These are phyloP conservation scores for Saussurea involucrata DNA, from an alignment of 129 eudicot species.

Conservation along the genomic window DNA sequence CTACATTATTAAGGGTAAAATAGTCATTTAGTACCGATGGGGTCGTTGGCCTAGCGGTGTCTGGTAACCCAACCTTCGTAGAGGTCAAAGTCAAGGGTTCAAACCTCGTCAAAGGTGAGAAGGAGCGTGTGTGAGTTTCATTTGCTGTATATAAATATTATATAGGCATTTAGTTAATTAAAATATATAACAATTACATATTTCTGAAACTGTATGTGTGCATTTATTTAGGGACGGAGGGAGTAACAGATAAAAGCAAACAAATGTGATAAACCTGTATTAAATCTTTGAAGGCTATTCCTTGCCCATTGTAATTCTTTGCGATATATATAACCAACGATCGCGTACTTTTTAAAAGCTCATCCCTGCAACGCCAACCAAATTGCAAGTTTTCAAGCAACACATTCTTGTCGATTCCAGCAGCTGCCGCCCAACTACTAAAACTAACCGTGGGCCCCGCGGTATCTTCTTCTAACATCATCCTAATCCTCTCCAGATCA, in stretches of 20 bases:
- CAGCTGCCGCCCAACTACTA: constrained; percentile 81
- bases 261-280: constrained; percentile 53
- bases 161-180: background rate
- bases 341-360: constrained; percentile 75
- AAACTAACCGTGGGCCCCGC: constrained; percentile 57
- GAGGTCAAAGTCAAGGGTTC: background rate
- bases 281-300: constrained; percentile 72
- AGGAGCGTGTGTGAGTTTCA: background rate
- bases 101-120: no score
- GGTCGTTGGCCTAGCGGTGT: background rate
- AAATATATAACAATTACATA: background rate
- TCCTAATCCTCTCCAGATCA: constrained; percentile 59
- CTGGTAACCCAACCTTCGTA: background rate
- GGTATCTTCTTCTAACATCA: constrained; percentile 54
- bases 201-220: background rate
- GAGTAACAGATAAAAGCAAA: background rate
- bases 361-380: constrained; percentile 87
- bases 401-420: constrained; percentile 56
- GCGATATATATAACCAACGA: constrained; percentile 72
- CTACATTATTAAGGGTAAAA: background rate
- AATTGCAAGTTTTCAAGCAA: constrained; percentile 58
- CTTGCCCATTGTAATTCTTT: constrained; percentile 62
- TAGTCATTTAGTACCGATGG: background rate
- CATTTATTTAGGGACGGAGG: background rate
- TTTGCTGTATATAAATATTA: background rate